Base-by-base conservation (phyloP, 129 eudicot species). In the Escallonia rubra region DNA sequence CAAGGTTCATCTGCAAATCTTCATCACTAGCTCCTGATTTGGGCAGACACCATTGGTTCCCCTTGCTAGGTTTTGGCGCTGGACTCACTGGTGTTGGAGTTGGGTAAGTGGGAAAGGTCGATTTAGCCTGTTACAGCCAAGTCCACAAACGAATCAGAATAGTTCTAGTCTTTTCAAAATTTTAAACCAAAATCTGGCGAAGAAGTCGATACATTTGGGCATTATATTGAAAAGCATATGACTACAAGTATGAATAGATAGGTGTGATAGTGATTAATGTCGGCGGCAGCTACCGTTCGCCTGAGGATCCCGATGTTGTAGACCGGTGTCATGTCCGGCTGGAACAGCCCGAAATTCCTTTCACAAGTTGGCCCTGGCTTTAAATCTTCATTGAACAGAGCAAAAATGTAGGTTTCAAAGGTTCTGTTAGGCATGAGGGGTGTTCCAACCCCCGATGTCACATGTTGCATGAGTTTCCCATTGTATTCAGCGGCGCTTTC, bases 391-490 rank as follows among this genome's bases (percentile, higher is more conserved):
- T 91, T 86, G 52, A 91, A 91, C 44, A 91, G 84, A 12, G 89
- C 91, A 43, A 91, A 91, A 67, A 92, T 82, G 61, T 79, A 92
- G 0, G 96, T 86, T 70, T 92, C 98, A 47, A 88, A 88, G 6
- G 91, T 83, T 40, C 70, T 76, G 44, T 83, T 81, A 11, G 98
- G 96, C 98, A 88, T 92, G 68, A 88, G 83, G 0, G 98, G 98
- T n/a, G 98, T 92, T 10, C 96, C 98, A 5, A 73, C 44, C 60
- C 95, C 95, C 1, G 96, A 81, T 41, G 68, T 74, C 52, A 92
- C 87, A 61, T 86, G 96, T 44, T 78, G 72, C 55, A 88, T 62
- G 23, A 88, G 82, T 16, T 84, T 88, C 4, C 75, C 70, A 63
- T 88, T 92, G 76, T 81, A 92, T 57, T 87, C 85, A 8, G 85